A percentile compares a stretch with the other conserved stretches of the same genome.
Evolutionary conservation across 352 stramenopile species (phyloP).

Genomic region (Phytophthora ramorum): DNA sequence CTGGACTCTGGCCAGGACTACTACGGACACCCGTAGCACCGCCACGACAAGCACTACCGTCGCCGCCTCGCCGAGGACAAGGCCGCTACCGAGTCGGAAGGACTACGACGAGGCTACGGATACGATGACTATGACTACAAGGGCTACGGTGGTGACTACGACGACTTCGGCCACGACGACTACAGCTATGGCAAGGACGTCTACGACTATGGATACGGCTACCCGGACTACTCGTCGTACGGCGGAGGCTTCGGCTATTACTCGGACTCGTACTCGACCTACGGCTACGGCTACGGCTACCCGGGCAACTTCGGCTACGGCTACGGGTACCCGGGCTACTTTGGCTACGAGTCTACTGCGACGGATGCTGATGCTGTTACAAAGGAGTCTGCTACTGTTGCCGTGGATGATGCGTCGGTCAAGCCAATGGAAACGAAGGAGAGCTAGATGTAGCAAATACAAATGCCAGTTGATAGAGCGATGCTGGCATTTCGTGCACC

Average conservation of each 20-base stretch:
- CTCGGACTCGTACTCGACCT: slow-evolving; percentile 12
- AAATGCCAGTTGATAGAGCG: too few species aligned
- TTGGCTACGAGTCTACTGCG: slow-evolving; percentile 7
- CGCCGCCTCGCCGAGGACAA: slow-evolving; percentile 30
- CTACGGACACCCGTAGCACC: slow-evolving; percentile 9
- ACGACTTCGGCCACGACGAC: neutral
- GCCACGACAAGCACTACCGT: slow-evolving; percentile 5
- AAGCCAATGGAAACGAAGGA: neutral
- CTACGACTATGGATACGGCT: slow-evolving; percentile 2
- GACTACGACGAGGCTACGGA: too few species aligned
- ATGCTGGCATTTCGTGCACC: too few species aligned
- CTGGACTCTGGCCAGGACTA: slow-evolving; percentile 2
- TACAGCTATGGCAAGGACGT: neutral
- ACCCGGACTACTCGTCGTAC: slow-evolving; percentile 15
- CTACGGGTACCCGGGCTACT: neutral
- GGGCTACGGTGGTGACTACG: too few species aligned
- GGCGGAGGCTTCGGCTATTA: slow-evolving; percentile 8
- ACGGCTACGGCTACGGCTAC: slow-evolving; percentile 4
- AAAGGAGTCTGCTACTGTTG: slow-evolving; percentile 6
- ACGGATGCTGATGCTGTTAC: neutral
- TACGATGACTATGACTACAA: too few species aligned
- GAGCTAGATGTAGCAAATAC: too few species aligned
- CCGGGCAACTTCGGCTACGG: slow-evolving; percentile 7
- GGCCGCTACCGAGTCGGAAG: neutral
- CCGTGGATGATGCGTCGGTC: neutral